Evolutionary conservation across 257 asterid species (phyloP), one percentile per base, ranked within the genome.

Genomic region (Cynanchum wilfordii): DNA sequence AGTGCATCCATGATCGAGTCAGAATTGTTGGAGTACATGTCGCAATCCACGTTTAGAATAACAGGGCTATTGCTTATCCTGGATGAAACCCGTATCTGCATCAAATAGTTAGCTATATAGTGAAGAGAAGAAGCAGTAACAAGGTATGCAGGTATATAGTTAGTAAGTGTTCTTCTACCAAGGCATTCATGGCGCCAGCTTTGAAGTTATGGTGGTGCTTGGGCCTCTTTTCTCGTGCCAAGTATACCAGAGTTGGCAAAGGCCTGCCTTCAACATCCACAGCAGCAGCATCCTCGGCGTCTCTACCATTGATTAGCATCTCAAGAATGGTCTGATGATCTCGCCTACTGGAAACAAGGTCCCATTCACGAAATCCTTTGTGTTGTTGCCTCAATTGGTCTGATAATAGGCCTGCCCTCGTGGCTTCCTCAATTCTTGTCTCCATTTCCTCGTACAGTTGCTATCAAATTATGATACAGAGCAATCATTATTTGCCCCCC

Each of bases 21-120:
- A 30, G 82, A 74, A 67, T 77, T 81, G 63, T 81, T 81, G 19
- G 84, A 81, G 69, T 77, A 81, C 75, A 70, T 72, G 25, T 81
- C 84, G 22, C 82, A 77, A 20, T 81, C 84, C n/a, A 81, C 82
- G n/a, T 59, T 81, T 12, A 81, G 82, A 56, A 81, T 81, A 20
- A 81, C n/a, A 0, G 77, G 76, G 27, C 82, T 52, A 56, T 74
- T 77, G 75, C 79, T 81, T 45, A 77, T 81, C 77, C 50, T 58
- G 30, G 84, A 77, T 42, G 84, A 81, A 40, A 81, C 84, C 74
- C 84, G 60, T 65, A 81, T 70, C 84, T 81, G 75, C 11, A 30
- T 22, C 20, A 25, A 42, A 42, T 42, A 42, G 47, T 42, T 42
- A 42, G 10, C 10, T 8, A 8, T 42, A 7, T 42, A 8, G 47